Evolutionary conservation across 2,329 filamentous ascomycete genomes (phyloP), one percentile per base, ranked within the genome.

Genomic region (Arthrocladium fulminans): DNA sequence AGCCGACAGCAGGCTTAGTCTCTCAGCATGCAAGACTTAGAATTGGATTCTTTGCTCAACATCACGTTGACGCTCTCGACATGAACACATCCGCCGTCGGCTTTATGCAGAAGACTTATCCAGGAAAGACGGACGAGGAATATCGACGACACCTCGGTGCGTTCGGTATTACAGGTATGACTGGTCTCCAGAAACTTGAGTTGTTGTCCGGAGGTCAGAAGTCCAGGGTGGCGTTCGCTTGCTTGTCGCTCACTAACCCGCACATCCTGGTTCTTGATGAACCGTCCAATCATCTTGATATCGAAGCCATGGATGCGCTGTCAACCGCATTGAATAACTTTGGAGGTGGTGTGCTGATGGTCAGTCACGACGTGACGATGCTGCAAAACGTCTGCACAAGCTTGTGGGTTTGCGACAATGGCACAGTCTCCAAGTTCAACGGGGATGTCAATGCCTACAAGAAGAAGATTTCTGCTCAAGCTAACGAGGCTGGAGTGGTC

Each of bases 361-460:
- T 98, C 49, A 94, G 86, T 62, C 92, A 98, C 84, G 92, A 98
- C 65, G 92, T 98, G 47, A 97, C 92, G 1, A 96, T 98, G 88
- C 67, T 98, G 67, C 88, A 95, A 73, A 94, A 86, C 46, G 92
- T 98, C 30, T 98, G 92, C 69, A 92, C 76, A 44, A 92, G 83
- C 64, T 71, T 98, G 62, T 98, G 92, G 92, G 90, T 98, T 54
- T 98, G 92, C 63, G 92, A 98, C 65, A 75, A 84, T 51, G 92
- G 92, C 8, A 92, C 84, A 1, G 89, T 98, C 17, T 88, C 94
- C 77, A 89, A 96, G 72, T 98, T 98, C 70, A 81, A 85, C 52
- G 92, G 92, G 27, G 89, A 94, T 60, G 89, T 98, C 45, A 86
- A 95, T 69, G 83, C 86, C 54, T 98, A 98, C 74, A 98, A 98